Conservation (phyloP, 2,329 filamentous ascomycete species). For the Verticillium nubilum region DNA sequence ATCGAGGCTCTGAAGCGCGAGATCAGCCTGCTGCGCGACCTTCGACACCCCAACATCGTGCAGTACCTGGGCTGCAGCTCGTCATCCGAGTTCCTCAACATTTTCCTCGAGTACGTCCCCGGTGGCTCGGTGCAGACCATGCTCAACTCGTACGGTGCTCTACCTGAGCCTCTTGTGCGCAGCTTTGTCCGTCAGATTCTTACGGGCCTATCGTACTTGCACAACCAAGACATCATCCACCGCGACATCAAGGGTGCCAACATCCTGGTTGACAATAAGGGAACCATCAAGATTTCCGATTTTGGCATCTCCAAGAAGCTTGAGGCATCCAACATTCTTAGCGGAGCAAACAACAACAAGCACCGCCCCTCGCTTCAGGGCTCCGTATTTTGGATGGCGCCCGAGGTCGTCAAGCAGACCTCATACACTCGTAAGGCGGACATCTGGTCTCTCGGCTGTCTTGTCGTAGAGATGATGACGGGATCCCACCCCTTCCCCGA, state of each 20-base stretch:
- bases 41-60: constrained; percentile 95
- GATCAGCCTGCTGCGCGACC: constrained; percentile 86
- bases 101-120: constrained; percentile 98
- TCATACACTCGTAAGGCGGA: constrained; percentile 98
- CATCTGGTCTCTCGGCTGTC: constrained; percentile 94
- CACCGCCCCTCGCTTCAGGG: constrained; percentile 81
- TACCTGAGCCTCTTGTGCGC: constrained; percentile 87
- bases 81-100: constrained; percentile 88
- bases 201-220: constrained; percentile 85
- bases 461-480: constrained; percentile 99
- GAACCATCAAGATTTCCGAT: constrained; percentile 97
- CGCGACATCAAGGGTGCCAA: constrained; percentile 99
- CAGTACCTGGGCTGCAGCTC: constrained; percentile 95
- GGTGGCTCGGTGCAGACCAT: constrained; percentile 97
- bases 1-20: constrained; percentile 95
- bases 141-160: constrained; percentile 95
- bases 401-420: constrained; percentile 96
- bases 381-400: constrained; percentile 99
- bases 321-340: constrained; percentile 81
- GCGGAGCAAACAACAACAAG: constrained; percentile 60
- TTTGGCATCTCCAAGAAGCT: constrained; percentile 99
- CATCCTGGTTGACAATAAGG: constrained; percentile 97
- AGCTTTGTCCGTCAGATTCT: constrained; percentile 97
- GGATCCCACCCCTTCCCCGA: constrained; percentile 94
- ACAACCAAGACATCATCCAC: constrained; percentile 93